Base-by-base conservation (phyloP, 768 basidiomycete genomes). In the Mycena indigotica region DNA sequence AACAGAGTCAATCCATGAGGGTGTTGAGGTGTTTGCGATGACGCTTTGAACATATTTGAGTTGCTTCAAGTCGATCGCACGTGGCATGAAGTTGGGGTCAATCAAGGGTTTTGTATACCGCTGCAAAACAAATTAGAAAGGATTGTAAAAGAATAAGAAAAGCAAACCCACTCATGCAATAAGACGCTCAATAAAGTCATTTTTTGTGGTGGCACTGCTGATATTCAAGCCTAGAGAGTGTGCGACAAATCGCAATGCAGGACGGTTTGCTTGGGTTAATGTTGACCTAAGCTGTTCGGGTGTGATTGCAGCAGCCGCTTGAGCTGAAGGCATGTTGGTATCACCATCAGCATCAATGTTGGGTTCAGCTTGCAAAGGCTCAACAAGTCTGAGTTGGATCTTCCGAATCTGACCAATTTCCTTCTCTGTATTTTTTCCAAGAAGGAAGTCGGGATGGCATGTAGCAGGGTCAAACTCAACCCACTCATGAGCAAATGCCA, bases 1-100 rank as follows among this genome's bases (percentile, higher is more conserved):
- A 24, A 66, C 61, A 38, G 17, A 38, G 26, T 61, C 53, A 52
- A 61, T 61, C 59, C 59, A 61, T 44, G 54, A 52, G n/a, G 59
- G 59, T 53, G 41, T 55, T 40, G 19, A 28, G 16, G 53, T 60
- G 41, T 60, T 25, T 17, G 53, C 49, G 21, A 60, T 60, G 17
- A 60, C 53, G 19, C 41, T 48, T 30, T 60, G 58, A 41, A 60
- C 55, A 54, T 55, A 55, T 44, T 60, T 54, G 53, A 60, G 35
- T 55, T 55, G 53, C 28, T 28, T 44, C 53, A 60, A 28, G 53
- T 55, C 55, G 12, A 60, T 55, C 28, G 58, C 48, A 41, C 46
- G 53, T n/a, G 58, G 53, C 23, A 55, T 50, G 40, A 60, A 55
- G 28, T 49, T 26, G 28, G 28, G 30, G 28, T 40, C 56, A 17